Evolutionary conservation across 176 grass and related monocot species (phyloP).

Genomic region (Coix lacrymajobi): DNA sequence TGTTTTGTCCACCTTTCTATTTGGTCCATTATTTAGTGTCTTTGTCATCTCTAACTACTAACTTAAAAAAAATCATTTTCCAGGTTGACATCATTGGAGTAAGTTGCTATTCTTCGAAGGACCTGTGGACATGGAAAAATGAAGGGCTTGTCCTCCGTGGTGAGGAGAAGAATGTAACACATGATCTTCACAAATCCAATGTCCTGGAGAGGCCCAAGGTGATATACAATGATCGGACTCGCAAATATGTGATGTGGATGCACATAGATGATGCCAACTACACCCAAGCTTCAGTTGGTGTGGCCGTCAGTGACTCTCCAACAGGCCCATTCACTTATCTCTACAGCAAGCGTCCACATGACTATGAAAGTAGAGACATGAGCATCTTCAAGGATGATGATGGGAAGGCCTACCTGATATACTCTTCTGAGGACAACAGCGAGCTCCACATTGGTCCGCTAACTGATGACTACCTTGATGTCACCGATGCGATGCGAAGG

Average conservation of each 20-base stretch:
- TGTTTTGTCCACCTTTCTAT: not conserved
- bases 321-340: slow-evolving; percentile 82
- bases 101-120: slow-evolving; percentile 92
- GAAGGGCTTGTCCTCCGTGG: slow-evolving; percentile 83
- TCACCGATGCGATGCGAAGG: slow-evolving; percentile 47
- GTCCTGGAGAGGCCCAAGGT: slow-evolving; percentile 98
- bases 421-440: slow-evolving; percentile 90
- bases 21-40: not conserved
- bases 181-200: slow-evolving; percentile 92
- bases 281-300: slow-evolving; percentile 84
- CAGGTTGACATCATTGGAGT: slow-evolving; percentile 96
- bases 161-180: slow-evolving; percentile 62
- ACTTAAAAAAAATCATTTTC: slow-evolving; percentile 7
- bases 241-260: slow-evolving; percentile 98
- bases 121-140: slow-evolving; percentile 87
- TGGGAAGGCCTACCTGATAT: slow-evolving; percentile 85
- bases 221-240: slow-evolving; percentile 77
- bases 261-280: slow-evolving; percentile 94
- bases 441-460: slow-evolving; percentile 81
- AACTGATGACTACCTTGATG: slow-evolving; percentile 83
- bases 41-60: slow-evolving; percentile 17
- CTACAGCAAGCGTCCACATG: slow-evolving; percentile 82
- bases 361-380: slow-evolving; percentile 94
- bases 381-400: slow-evolving; percentile 94
- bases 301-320: slow-evolving; percentile 55